Percentiles rank a stretch among this genome's conserved stretches.
Evolutionary conservation across 2,329 filamentous ascomycete species (phyloP).

Genomic region (Ceratocystis huliohia): DNA sequence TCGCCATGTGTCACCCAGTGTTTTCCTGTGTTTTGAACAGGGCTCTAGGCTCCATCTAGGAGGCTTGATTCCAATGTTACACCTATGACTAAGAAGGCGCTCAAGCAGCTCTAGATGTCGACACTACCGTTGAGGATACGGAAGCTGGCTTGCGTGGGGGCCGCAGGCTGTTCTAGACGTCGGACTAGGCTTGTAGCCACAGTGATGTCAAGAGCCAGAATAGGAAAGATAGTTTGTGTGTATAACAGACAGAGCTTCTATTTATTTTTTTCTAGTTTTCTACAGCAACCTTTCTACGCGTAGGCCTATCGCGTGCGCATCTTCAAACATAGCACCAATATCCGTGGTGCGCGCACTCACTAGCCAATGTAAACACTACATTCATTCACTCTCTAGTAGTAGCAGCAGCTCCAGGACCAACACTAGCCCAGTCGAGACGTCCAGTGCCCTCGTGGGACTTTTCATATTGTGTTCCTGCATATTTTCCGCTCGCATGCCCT

Average conservation of each 20-base stretch:
- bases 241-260: not conserved
- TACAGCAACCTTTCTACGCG: too few species aligned
- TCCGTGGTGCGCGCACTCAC: too few species aligned
- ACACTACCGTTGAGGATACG: not conserved
- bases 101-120: not conserved
- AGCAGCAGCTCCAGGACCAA: too few species aligned
- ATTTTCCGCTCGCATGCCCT: not conserved
- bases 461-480: constrained; percentile 1
- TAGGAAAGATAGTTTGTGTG: not conserved
- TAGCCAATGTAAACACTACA: too few species aligned
- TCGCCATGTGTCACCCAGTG: not conserved
- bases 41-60: not conserved
- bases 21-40: not conserved
- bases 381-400: too few species aligned
- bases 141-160: not conserved
- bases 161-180: not conserved
- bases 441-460: not conserved
- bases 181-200: not conserved
- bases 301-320: too few species aligned
- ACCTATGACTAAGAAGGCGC: not conserved
- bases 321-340: too few species aligned
- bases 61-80: not conserved
- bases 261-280: not conserved
- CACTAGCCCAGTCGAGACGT: too few species aligned
- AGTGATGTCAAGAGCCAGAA: not conserved